Evolutionary conservation across 75 land plant genomes (phyloP).

Genomic region (Selaginella moellendorffii): DNA sequence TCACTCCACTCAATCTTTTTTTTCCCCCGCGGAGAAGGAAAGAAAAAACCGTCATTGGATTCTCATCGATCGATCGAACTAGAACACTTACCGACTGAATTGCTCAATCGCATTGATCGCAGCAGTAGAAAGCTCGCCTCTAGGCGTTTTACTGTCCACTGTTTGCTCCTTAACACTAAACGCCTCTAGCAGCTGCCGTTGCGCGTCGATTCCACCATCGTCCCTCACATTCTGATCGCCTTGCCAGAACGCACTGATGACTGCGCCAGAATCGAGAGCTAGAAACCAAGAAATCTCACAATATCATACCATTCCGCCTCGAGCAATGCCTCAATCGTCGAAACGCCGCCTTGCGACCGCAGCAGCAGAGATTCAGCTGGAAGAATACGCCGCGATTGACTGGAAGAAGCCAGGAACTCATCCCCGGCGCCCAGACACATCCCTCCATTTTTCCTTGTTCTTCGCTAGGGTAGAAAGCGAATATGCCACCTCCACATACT

Average conservation of each 20-base stretch:
- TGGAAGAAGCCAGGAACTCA: no score
- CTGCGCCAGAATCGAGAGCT: no score
- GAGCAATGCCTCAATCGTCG: no score
- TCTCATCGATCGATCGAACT: background rate
- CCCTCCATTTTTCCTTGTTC: no score
- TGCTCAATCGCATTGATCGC: constrained; percentile 71
- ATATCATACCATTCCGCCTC: no score
- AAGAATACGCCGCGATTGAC: no score
- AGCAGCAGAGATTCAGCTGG: no score
- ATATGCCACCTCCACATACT: no score
- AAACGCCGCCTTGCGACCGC: no score
- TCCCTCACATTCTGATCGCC: background rate
- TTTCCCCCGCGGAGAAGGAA: background rate
- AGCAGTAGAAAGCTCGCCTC: constrained; percentile 53
- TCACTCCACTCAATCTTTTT: constrained; percentile 70
- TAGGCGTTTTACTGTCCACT: constrained; percentile 32
- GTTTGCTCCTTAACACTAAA: constrained; percentile 16
- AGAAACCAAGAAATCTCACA: no score
- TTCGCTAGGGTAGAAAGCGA: no score
- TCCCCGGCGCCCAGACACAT: no score
- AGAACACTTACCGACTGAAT: constrained; percentile 45
- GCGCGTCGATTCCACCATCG: background rate
- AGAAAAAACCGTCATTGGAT: background rate
- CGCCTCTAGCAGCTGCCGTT: background rate
- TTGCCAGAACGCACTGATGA: background rate